Percentiles rank a stretch among this genome's conserved stretches.
These are phyloP conservation scores for Boletales sp. DNA, from an alignment of 768 basidiomycete genomes.

Conservation along the genomic window DNA sequence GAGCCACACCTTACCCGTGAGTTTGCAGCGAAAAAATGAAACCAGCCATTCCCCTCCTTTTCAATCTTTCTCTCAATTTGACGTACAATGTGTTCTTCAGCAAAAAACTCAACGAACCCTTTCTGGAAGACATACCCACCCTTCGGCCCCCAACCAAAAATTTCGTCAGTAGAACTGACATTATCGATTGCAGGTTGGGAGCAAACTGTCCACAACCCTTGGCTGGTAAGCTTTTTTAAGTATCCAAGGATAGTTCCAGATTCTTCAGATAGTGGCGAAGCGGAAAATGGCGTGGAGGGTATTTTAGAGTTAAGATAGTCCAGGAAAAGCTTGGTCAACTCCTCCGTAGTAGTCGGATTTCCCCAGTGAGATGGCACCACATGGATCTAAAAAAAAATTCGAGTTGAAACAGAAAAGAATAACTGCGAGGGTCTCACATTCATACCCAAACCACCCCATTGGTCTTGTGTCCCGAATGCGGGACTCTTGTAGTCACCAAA, in stretches of 20 bases:
- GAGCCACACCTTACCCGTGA: slow-evolving; percentile 46
- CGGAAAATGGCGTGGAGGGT: slow-evolving; percentile 84
- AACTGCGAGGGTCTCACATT: slow-evolving; percentile 38
- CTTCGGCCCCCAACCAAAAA: slow-evolving; percentile 91
- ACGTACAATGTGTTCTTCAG: slow-evolving; percentile 53
- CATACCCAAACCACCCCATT: slow-evolving; percentile 69
- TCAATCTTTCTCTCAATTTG: slow-evolving; percentile 55
- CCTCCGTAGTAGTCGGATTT: slow-evolving; percentile 51
- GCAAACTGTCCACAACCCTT: slow-evolving; percentile 94
- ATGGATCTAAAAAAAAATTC: slow-evolving; percentile 41
- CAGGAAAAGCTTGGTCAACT: slow-evolving; percentile 78
- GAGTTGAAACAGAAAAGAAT: not conserved
- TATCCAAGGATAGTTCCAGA: slow-evolving; percentile 76
- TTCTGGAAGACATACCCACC: slow-evolving; percentile 97
- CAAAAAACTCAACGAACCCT: slow-evolving; percentile 96
- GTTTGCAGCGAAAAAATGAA: slow-evolving; percentile 88
- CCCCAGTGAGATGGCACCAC: slow-evolving; percentile 76
- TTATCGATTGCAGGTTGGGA: slow-evolving; percentile 95
- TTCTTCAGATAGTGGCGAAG: slow-evolving; percentile 75
- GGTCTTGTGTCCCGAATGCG: slow-evolving; percentile 81
- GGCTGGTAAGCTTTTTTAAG: slow-evolving; percentile 69
- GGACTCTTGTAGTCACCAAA: slow-evolving; percentile 98
- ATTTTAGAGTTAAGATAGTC: slow-evolving; percentile 73
- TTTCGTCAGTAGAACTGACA: slow-evolving; percentile 62
- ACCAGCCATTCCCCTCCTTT: slow-evolving; percentile 55